Evolutionary conservation across 257 asterid species (phyloP), one percentile per base, ranked within the genome.

Genomic region (Forsythia viridissima): DNA sequence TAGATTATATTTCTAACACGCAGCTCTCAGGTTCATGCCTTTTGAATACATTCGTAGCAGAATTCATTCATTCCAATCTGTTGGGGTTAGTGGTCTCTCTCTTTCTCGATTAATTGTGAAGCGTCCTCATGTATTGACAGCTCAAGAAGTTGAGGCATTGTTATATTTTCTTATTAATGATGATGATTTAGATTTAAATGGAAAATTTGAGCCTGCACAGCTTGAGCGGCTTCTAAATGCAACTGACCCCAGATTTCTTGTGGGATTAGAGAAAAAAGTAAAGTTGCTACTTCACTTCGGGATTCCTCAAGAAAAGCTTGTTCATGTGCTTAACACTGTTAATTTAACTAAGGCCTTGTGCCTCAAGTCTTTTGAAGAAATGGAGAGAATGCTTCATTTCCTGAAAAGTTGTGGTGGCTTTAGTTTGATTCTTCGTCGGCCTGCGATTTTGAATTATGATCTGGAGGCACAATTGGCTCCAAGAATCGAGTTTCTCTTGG

Each of bases 381-480:
- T 92, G 18, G 93, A 89, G 59, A 89, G 90, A 76, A 77, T 84
- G 90, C 88, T 94, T n/a, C 72, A 85, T 52, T 94, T 83, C 81
- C 80, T 94, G 82, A 81, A 83, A 42, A 91, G 88, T 65, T 92
- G 90, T 61, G 94, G 95, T 5, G 98, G 98, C 6, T 85, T 69
- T 13, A 87, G 86, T 57, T 82, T 94, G 79, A 88, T 94, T 74
- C 84, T 91, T n/a, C 92, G 91, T 37, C 88, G 97, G 38, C 97
- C 97, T 13, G 92, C 96, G 0, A 79, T 90, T 42, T 93, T 94
- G 59, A 89, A 87, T 68, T 90, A 84, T 74, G 90, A 92, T 80
- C 82, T 94, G 74, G 96, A 94, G 74, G 63, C 84, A 51, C 97
- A 94, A 61, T 83, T 94, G 85, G 84, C 88, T 34, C 98, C 97